Base-by-base conservation (phyloP, 2,329 filamentous ascomycete genomes). In the Coniella vitis region DNA sequence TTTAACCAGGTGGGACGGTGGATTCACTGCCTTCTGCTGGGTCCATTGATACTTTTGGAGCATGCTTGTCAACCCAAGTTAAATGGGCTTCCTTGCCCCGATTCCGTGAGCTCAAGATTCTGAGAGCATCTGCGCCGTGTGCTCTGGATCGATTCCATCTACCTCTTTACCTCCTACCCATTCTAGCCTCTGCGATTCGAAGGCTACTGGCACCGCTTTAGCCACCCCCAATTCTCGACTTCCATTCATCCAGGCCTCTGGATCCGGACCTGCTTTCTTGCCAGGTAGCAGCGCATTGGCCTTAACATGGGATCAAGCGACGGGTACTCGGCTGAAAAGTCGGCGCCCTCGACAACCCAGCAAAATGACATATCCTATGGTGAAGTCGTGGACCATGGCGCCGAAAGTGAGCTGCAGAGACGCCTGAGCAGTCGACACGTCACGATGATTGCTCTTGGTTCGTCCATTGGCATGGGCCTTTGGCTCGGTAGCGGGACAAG, bases 401-500 rank as follows among this genome's bases (percentile, higher is more conserved):
- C 52, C 4, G 52, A 54, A 9, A 54, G 52, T 25, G 41, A 69
- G 46, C 61, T 73, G 16, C 61, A 64, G 37, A 64, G 69, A 16
- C 57, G 60, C 4, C 62, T 72, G 31, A 62, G 64, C 51, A 70
- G 68, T 10, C 67, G 73, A 14, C 74, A 76, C 55, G 67, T 77
- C 42, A 73, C 76, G 55, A 78, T 77, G 73, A 75, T 78, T 49
- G 74, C 73, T 16, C 63, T 70, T 31, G 65, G 65, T 38, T 66
- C 64, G 17, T 70, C 64, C 20, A 74, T 74, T 58, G 70, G 71
- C 4, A 70, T 69, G 63, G 71, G 71, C 17, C 54, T 73, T 10
- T 73, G 70, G 68, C 63, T 73, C n/a, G 71, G 70, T 13, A 65
- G 63, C 38, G 70, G 71, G 14, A 63, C 61, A 14, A 70, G 68